Percentiles rank a stretch among this genome's conserved stretches.
These are phyloP conservation scores for Aureobasidium sp. DNA, from an alignment of 2,329 filamentous ascomycete genomes.

Conservation along the genomic window DNA sequence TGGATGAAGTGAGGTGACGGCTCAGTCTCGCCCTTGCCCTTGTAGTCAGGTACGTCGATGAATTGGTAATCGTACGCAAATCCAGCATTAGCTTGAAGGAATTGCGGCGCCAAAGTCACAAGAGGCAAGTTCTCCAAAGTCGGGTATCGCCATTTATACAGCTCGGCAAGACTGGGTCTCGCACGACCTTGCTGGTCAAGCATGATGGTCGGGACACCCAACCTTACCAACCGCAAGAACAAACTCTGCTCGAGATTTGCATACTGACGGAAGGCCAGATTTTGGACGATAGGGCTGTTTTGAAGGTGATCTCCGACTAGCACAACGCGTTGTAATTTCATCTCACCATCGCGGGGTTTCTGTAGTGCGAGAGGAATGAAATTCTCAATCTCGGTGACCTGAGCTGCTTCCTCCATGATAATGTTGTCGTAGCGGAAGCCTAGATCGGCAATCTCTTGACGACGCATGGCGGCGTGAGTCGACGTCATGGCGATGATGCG, in stretches of 20 bases:
- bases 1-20: slow-evolving; percentile 93
- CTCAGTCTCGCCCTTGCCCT: slow-evolving; percentile 78
- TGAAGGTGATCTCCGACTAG: slow-evolving; percentile 93
- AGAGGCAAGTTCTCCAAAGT: slow-evolving; percentile 71
- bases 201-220: slow-evolving; percentile 84
- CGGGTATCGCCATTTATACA: slow-evolving; percentile 92
- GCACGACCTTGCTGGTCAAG: slow-evolving; percentile 92
- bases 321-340: slow-evolving; percentile 78
- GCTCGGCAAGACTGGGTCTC: slow-evolving; percentile 73
- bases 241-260: slow-evolving; percentile 94
- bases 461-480: slow-evolving; percentile 90
- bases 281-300: slow-evolving; percentile 93
- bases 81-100: slow-evolving; percentile 76
- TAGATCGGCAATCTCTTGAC: slow-evolving; percentile 82
- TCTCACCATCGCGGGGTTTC: slow-evolving; percentile 63
- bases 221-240: slow-evolving; percentile 80
- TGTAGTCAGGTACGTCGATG: slow-evolving; percentile 90
- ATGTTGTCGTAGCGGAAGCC: slow-evolving; percentile 98
- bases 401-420: slow-evolving; percentile 96
- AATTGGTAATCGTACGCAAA: slow-evolving; percentile 96
- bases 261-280: slow-evolving; percentile 86
- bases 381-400: slow-evolving; percentile 95
- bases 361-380: slow-evolving; percentile 95
- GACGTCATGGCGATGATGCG: slow-evolving; percentile 98
- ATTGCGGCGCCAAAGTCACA: slow-evolving; percentile 63